Evolutionary conservation across 2,329 filamentous ascomycete species (phyloP).

Genomic region (Penicillium sp.): DNA sequence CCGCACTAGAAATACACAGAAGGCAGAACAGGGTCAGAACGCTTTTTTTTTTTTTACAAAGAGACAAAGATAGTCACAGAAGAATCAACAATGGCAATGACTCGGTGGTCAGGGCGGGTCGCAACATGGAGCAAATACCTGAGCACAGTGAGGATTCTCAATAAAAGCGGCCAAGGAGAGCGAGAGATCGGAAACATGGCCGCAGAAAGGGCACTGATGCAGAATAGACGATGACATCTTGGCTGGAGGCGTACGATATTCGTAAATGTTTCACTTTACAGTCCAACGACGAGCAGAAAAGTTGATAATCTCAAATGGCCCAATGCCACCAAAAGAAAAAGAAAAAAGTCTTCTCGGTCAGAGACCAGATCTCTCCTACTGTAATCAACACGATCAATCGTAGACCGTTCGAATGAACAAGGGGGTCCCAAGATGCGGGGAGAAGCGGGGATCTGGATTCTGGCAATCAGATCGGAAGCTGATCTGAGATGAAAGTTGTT

Average conservation of each 20-base stretch:
- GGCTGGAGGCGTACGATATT: neutral
- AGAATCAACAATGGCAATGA: too few relatives aligned
- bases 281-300: too few relatives aligned
- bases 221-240: constrained; percentile 34
- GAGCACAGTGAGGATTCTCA: constrained; percentile 35
- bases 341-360: too few relatives aligned
- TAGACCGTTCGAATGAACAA: neutral
- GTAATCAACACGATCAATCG: neutral
- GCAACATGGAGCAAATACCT: constrained; percentile 25
- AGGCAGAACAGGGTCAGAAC: constrained; percentile 15
- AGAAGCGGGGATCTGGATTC: too few relatives aligned
- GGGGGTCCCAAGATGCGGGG: neutral
- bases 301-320: too few relatives aligned
- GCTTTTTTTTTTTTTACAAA: neutral
- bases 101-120: too few relatives aligned
- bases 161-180: constrained; percentile 31
- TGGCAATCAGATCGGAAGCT: neutral
- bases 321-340: too few relatives aligned
- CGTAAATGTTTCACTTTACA: too few relatives aligned
- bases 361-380: too few relatives aligned
- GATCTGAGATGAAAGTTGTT: too few relatives aligned
- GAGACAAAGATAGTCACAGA: too few relatives aligned
- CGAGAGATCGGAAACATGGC: constrained; percentile 34
- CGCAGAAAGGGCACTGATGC: constrained; percentile 37
- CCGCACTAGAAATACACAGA: constrained; percentile 32